phyloP scores from a whole-genome alignment of 2,329 filamentous ascomycete species.

The Ceratocystis variospora region DNA sequence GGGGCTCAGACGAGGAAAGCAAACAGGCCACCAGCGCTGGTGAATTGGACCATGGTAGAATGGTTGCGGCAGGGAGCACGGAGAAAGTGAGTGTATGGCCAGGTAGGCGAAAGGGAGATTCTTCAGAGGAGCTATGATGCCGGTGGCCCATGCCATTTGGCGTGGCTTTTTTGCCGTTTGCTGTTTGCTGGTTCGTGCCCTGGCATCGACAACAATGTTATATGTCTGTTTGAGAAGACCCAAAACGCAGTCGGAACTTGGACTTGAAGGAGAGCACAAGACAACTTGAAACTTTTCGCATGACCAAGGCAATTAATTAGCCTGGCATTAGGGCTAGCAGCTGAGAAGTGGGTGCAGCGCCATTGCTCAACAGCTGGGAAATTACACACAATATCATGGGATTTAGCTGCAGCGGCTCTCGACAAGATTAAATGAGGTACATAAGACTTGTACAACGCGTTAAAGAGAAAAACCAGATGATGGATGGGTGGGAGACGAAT shows the following conservation, averaged over 20 bases:
- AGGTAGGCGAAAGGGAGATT: neutral
- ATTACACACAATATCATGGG: too few species aligned
- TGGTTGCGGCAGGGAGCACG: neutral
- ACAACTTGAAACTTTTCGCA: neutral
- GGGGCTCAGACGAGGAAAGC: neutral
- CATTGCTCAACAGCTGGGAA: too few species aligned
- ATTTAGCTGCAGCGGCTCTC: too few species aligned
- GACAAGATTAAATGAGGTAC: too few species aligned
- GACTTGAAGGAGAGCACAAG: neutral
- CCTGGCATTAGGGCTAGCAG: neutral
- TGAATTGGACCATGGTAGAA: too few species aligned
- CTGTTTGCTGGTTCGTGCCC: neutral
- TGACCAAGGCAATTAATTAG: neutral
- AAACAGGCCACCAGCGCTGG: neutral
- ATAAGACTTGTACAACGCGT: neutral
- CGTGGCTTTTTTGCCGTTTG: neutral
- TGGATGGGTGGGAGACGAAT: neutral
- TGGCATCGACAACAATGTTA: neutral
- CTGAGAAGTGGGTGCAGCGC: too few species aligned
- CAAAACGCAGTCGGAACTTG: neutral
- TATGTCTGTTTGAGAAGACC: neutral
- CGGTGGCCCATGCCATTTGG: conserved; percentile 2
- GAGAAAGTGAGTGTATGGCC: neutral
- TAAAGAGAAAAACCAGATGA: neutral
- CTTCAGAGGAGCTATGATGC: conserved; percentile 5